Base-by-base conservation (phyloP, 805 yeast genomes). In the Wickerhamomyces bovis region DNA sequence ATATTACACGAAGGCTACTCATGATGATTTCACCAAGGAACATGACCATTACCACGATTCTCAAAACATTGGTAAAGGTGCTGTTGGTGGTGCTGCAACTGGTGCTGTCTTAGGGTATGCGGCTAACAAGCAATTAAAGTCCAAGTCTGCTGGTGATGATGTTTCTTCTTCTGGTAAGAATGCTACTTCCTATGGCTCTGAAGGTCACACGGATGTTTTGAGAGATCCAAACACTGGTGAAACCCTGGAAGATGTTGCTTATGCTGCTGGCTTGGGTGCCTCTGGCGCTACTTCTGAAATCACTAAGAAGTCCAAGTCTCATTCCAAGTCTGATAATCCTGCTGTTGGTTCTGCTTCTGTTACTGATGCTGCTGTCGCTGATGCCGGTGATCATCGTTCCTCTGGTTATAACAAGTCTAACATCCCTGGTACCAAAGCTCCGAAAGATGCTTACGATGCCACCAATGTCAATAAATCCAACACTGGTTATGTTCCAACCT, bases 301-400 rank as follows among this genome's bases (percentile, higher is more conserved):
- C 38, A 28, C 36, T 18, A 31, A 33, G 36, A 33, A 33, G 36
- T 9, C 36, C 8, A n/a, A 16, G 20, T 4, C 5, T 6, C 36
- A 33, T 16, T 3, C 31, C 31, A 13, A 28, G 7, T 28, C 36
- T 16, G 20, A 15, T 16, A 33, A 33, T 8, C 16, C 36, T 16
- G 11, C 53, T 26, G 55, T 53, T n/a, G 56, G 54, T 31, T 50
- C 58, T 19, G 45, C 44, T 6, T 33, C 42, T 20, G 40, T 53
- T 43, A 52, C 57, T 16, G n/a, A n/a, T n/a, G 44, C 46, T 6
- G 42, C 43, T 22, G 60, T 53, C 40, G 57, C 58, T 13, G 44
- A 35, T 39, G 23, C 43, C 23, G 57, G n/a, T 53, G 55, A 40
- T 21, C 41, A 30, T 39, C 25, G 47, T 15, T 26, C 39, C 35